Base-by-base conservation (phyloP, 495 filamentous ascomycete species). In the Annulohypoxylon stygium region DNA sequence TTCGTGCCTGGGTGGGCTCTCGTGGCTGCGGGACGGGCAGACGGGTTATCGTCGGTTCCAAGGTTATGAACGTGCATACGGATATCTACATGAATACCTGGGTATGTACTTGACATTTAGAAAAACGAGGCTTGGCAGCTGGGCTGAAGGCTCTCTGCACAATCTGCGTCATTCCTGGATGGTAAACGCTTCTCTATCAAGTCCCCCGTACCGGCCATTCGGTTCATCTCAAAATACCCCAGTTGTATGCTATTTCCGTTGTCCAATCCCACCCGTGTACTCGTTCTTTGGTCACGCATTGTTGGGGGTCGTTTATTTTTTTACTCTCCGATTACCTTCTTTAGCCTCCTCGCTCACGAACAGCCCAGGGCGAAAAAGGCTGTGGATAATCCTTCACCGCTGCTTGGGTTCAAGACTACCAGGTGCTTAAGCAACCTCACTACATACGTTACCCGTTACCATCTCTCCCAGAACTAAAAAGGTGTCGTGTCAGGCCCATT, bases 351-450 rank as follows among this genome's bases (percentile, higher is more conserved):
- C 58, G 55, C 48, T 54, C 30, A 16, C 45, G 54, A 60, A 41
- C 53, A 65, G 43, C 51, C 67, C 48, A 51, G 48, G 20, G 48
- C 18, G 12, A 43, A 43, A 74, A 67, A 59, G 67, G 61, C 63
- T 72, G 67, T 75, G 75, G 72, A 79, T 75, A 74, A 72, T 74
- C 57, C 77, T 76, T 79, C 77, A 79, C 77, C 77, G 77, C 77
- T 77, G 77, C 77, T 77, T 75, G 55, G 73, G 74, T 64, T 10
- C 39, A 43, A 39, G 39, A 43, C 39, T 14, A 14, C 39, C 39
- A 43, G 39, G 39, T 63, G 64, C 51, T 59, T 50, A 67, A 75
- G 50, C 50, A 54, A 54, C 50, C 12, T 54, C 23, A 47, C 62
- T 69, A 55, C 36, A 57, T 69, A 55, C 30, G 30, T 30, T 30